A percentile compares a stretch with the other conserved stretches of the same genome.
These are phyloP conservation scores for Rhizopus delemar DNA, from an alignment of 371 early-diverging fungal species.

Conservation along the genomic window DNA sequence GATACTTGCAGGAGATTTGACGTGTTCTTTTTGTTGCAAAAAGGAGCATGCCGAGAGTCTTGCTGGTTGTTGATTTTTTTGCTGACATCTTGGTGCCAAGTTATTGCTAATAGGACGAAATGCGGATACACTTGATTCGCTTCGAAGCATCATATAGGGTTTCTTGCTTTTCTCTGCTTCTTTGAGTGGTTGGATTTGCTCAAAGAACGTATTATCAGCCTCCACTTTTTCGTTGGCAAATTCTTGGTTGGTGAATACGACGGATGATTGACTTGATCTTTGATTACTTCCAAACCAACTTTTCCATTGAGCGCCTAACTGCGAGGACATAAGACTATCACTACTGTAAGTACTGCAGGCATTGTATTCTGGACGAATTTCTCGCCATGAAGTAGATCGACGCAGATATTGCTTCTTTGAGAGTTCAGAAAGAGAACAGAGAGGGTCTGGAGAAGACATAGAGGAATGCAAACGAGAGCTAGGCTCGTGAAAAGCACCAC, in stretches of 20 bases:
- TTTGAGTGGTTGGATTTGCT: not conserved
- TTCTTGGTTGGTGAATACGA: constrained; percentile 1
- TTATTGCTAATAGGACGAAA: constrained; percentile 39
- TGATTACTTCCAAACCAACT: constrained; percentile 23
- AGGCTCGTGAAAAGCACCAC: not conserved
- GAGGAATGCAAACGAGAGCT: constrained; percentile 5
- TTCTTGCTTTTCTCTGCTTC: constrained; percentile 1
- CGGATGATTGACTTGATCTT: not conserved
- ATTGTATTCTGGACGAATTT: not conserved
- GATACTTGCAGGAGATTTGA: not conserved
- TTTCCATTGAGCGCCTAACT: constrained; percentile 18
- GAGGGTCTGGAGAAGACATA: constrained; percentile 11
- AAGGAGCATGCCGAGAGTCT: not conserved
- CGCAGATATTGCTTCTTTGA: constrained; percentile 7
- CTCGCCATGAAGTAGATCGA: constrained; percentile 20
- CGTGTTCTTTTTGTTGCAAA: constrained; percentile 2
- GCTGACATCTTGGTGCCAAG: constrained; percentile 29
- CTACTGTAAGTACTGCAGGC: not conserved
- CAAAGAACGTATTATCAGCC: constrained; percentile 8
- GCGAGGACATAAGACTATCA: not conserved
- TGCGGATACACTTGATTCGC: constrained; percentile 32
- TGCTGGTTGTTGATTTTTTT: not conserved
- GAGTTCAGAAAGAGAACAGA: not conserved
- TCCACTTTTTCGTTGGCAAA: constrained; percentile 27
- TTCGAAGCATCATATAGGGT: constrained; percentile 20